phyloP scores from a whole-genome alignment of 148 eudicot genomes.

The Oxyria digyna region DNA sequence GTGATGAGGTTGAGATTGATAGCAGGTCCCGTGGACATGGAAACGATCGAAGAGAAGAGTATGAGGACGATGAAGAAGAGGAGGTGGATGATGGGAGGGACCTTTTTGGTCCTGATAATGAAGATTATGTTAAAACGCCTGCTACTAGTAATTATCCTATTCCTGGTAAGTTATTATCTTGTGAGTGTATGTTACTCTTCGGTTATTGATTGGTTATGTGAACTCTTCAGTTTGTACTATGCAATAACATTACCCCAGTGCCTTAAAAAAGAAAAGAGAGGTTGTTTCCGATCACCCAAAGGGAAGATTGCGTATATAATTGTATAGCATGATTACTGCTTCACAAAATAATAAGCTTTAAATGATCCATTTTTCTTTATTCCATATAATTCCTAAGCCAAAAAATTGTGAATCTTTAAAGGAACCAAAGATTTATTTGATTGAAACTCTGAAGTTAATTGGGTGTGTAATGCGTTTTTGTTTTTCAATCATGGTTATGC shows the following conservation, averaged over 20 bases:
- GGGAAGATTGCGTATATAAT: too few species aligned
- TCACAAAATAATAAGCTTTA: too few species aligned
- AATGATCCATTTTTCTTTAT: too few species aligned
- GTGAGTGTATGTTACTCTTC: slow-evolving; percentile 2
- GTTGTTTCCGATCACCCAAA: too few species aligned
- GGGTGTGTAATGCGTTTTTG: not conserved
- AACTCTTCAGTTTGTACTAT: not conserved
- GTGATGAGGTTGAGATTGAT: slow-evolving; percentile 26
- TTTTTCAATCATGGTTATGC: not conserved
- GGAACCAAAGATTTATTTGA: too few species aligned
- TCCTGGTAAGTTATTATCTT: slow-evolving; percentile 41
- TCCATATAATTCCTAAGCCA: too few species aligned
- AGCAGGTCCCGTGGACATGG: slow-evolving; percentile 13
- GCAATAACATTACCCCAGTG: too few species aligned
- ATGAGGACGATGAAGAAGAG: slow-evolving; percentile 20
- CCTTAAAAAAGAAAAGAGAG: too few species aligned
- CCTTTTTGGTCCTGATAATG: slow-evolving; percentile 90
- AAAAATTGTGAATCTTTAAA: too few species aligned
- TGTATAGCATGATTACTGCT: too few species aligned
- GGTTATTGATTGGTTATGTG: slow-evolving; percentile 7
- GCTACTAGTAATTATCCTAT: slow-evolving; percentile 57
- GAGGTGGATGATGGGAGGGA: slow-evolving; percentile 50
- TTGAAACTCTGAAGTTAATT: not conserved
- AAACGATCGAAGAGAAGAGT: slow-evolving; percentile 16
- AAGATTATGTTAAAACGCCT: slow-evolving; percentile 63